A percentile compares a stretch with the other conserved stretches of the same genome.
Conservation (phyloP, 148 eudicot genomes). For the Heliamphora exappendiculata region DNA sequence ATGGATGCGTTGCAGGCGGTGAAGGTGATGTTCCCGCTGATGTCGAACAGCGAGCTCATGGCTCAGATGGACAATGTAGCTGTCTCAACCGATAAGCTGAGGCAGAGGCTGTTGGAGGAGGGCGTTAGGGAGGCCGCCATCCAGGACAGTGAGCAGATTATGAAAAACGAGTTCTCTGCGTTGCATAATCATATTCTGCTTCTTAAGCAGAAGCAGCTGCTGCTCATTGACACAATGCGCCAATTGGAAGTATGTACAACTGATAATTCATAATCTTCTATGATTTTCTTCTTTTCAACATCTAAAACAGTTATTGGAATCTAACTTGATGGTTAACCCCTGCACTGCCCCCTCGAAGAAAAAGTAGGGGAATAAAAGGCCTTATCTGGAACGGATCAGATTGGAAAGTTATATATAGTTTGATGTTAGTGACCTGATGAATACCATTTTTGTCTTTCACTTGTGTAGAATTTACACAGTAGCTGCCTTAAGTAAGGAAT, state of each 20-base stretch:
- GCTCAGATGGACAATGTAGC: slow-evolving; percentile 41
- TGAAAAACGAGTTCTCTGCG: slow-evolving; percentile 57
- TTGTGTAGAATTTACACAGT: background rate
- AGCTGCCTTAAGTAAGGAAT: background rate
- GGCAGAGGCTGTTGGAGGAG: slow-evolving; percentile 61
- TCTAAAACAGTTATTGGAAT: background rate
- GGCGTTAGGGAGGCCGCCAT: slow-evolving; percentile 57
- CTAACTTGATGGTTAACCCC: too few relatives aligned
- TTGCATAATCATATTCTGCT: slow-evolving; percentile 59
- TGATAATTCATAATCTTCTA: background rate
- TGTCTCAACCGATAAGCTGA: slow-evolving; percentile 56
- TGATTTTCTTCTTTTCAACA: background rate
- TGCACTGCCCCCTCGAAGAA: background rate
- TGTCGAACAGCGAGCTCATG: slow-evolving; percentile 71
- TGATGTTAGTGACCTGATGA: background rate
- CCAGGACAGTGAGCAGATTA: slow-evolving; percentile 65
- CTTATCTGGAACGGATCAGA: background rate
- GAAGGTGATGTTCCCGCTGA: slow-evolving; percentile 76
- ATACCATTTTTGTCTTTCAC: background rate
- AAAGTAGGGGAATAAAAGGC: background rate
- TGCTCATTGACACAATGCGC: slow-evolving; percentile 56
- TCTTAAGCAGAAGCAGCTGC: slow-evolving; percentile 73
- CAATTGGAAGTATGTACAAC: slow-evolving; percentile 60
- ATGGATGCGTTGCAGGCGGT: slow-evolving; percentile 76
- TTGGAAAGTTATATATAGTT: background rate